phyloP scores from a whole-genome alignment of 1,139 yeast species.

The Scheffersomyces titani region DNA sequence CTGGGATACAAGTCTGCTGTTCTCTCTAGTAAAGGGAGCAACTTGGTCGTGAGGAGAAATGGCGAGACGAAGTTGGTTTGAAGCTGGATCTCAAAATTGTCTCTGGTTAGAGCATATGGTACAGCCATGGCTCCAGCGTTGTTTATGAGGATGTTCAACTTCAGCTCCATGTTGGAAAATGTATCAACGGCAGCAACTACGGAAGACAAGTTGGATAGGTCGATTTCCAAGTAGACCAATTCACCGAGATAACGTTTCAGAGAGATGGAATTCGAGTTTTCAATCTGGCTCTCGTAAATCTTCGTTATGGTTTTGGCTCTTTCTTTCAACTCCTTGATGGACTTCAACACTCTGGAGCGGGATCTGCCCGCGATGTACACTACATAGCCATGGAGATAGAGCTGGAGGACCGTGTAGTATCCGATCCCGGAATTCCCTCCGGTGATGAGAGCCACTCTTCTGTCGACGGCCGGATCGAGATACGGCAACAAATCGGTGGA shows the following conservation, averaged over 20 bases:
- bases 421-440: slow-evolving; percentile 52
- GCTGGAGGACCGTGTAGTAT: slow-evolving; percentile 41
- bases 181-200: slow-evolving; percentile 57
- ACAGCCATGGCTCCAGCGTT: slow-evolving; percentile 86
- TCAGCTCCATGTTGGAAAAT: slow-evolving; percentile 50
- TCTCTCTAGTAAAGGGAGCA: slow-evolving; percentile 55
- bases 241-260: slow-evolving; percentile 50
- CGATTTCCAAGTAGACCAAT: slow-evolving; percentile 59
- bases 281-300: slow-evolving; percentile 7
- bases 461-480: slow-evolving; percentile 31
- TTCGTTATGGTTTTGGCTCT: slow-evolving; percentile 8
- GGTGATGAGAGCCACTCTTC: slow-evolving; percentile 43
- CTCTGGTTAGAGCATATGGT: slow-evolving; percentile 64
- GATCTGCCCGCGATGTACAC: slow-evolving; percentile 47
- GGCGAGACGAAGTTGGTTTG: slow-evolving; percentile 83
- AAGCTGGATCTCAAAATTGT: slow-evolving; percentile 76
- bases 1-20: slow-evolving; percentile 26
- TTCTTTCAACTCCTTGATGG: slow-evolving; percentile 35
- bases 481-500: slow-evolving; percentile 30
- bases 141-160: slow-evolving; percentile 64
- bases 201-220: slow-evolving; percentile 57
- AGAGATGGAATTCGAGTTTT: slow-evolving; percentile 2
- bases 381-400: slow-evolving; percentile 44
- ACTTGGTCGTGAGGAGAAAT: slow-evolving; percentile 63
- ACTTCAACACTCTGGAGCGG: slow-evolving; percentile 33